Percentiles rank a stretch among this genome's conserved stretches.
These are phyloP conservation scores for Diphasiastrum complanatum DNA, from an alignment of 83 land plant species.

Conservation along the genomic window DNA sequence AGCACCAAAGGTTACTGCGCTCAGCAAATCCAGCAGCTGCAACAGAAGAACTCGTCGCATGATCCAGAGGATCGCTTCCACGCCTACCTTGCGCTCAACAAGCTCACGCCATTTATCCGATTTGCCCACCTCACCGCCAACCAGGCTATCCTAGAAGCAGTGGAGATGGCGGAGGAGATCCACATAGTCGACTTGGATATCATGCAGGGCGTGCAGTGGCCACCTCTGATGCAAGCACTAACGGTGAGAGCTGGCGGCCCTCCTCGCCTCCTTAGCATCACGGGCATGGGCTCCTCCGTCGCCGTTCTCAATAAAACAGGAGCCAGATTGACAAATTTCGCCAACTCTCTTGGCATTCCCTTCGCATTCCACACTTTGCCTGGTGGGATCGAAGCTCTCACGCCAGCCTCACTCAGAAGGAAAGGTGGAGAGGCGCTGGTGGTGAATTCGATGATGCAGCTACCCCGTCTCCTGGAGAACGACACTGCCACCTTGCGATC, in stretches of 20 bases:
- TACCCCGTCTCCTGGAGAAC: conserved; percentile 36
- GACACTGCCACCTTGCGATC: conserved; percentile 24
- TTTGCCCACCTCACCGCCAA: conserved; percentile 65
- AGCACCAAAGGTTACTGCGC: too few relatives aligned
- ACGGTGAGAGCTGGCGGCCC: conserved; percentile 35
- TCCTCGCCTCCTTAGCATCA: conserved; percentile 55
- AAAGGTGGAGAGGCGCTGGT: conserved; percentile 41
- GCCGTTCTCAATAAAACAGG: conserved; percentile 54
- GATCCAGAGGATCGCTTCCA: too few relatives aligned
- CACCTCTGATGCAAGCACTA: conserved; percentile 59
- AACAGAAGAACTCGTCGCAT: too few relatives aligned
- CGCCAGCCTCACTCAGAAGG: conserved; percentile 24
- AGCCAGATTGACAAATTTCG: conserved; percentile 38
- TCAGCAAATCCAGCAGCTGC: too few relatives aligned
- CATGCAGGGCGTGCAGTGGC: conserved; percentile 69
- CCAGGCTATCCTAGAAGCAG: conserved; percentile 61
- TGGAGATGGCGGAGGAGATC: conserved; percentile 29
- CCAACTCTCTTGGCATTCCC: conserved; percentile 38
- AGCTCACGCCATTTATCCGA: conserved; percentile 54
- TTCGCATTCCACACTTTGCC: conserved; percentile 45
- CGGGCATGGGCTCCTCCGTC: conserved; percentile 34
- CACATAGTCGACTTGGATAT: conserved; percentile 67
- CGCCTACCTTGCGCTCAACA: too few relatives aligned
- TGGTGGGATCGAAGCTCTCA: too few relatives aligned
- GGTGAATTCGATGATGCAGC: conserved; percentile 46